These are phyloP conservation scores for Ogataea trehalophila DNA, from an alignment of 805 yeast species.

Conservation along the genomic window DNA sequence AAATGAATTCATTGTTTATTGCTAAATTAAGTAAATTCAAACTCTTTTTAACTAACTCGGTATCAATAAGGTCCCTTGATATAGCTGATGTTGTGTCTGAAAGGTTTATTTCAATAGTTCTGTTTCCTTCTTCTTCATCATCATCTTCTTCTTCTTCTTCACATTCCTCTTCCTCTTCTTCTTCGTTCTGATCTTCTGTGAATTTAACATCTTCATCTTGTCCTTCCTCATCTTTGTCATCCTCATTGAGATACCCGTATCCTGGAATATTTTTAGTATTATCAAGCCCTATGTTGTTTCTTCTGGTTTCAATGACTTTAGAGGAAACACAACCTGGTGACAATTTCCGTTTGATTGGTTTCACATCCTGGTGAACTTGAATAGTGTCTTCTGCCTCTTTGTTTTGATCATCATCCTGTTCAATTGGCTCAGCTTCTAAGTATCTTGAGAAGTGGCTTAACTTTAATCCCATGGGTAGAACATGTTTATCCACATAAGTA, in stretches of 20 bases:
- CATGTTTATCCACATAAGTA: neutral
- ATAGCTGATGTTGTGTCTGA: slow-evolving; percentile 3
- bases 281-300: slow-evolving; percentile 4
- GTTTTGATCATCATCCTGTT: neutral
- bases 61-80: slow-evolving; percentile 2
- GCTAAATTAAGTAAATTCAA: slow-evolving; percentile 15
- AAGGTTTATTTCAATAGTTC: slow-evolving; percentile 3
- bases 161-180: neutral
- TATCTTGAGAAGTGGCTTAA: neutral
- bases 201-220: neutral
- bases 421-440: neutral
- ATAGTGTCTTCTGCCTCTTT: neutral
- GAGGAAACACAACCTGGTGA: slow-evolving; percentile 1
- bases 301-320: slow-evolving; percentile 6
- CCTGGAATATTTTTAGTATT: neutral
- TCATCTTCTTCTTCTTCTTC: neutral
- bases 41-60: slow-evolving; percentile 8
- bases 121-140: neutral
- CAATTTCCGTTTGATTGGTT: neutral
- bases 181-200: neutral
- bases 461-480: neutral
- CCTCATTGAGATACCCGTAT: neutral
- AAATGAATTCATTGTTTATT: slow-evolving; percentile 13
- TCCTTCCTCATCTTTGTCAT: neutral
- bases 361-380: neutral